Conservation (phyloP, 768 basidiomycete genomes). For the Phanerochaete sordida region DNA sequence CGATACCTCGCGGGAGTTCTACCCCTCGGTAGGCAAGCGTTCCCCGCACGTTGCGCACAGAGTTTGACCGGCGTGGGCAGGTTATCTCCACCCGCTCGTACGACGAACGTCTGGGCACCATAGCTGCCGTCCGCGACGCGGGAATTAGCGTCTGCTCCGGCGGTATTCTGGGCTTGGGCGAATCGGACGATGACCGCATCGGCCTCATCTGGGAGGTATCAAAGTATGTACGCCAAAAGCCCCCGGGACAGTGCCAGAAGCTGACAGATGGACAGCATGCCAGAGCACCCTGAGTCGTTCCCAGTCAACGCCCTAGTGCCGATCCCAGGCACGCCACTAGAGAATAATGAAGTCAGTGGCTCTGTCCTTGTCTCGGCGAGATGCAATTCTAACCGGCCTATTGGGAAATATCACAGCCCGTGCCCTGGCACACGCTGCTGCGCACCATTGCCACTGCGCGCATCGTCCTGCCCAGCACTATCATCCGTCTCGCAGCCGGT, state of each 20-base stretch:
- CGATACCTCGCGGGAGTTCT: conserved; percentile 96
- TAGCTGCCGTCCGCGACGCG: conserved; percentile 86
- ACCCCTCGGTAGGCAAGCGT: conserved; percentile 66
- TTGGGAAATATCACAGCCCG: conserved; percentile 46
- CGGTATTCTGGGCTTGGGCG: conserved; percentile 92
- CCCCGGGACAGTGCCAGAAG: background rate
- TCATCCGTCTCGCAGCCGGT: conserved; percentile 94
- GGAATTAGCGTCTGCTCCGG: conserved; percentile 98
- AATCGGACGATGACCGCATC: conserved; percentile 84
- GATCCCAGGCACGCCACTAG: conserved; percentile 91
- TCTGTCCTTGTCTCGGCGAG: background rate
- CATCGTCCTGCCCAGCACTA: conserved; percentile 86
- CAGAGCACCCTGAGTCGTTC: conserved; percentile 97
- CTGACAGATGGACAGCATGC: conserved; percentile 53
- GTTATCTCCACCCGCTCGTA: conserved; percentile 95
- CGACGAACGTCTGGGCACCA: conserved; percentile 89
- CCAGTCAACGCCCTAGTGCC: conserved; percentile 97
- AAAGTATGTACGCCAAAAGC: conserved; percentile 51
- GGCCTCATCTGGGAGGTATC: conserved; percentile 93
- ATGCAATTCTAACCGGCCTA: background rate
- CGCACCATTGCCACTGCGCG: conserved; percentile 95
- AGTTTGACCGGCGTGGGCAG: conserved; percentile 34
- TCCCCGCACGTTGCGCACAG: background rate
- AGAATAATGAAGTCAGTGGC: conserved; percentile 72
- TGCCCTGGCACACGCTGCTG: conserved; percentile 78